These are phyloP conservation scores for Phytopythium kandeliae DNA, from an alignment of 352 stramenopile species.

Conservation along the genomic window DNA sequence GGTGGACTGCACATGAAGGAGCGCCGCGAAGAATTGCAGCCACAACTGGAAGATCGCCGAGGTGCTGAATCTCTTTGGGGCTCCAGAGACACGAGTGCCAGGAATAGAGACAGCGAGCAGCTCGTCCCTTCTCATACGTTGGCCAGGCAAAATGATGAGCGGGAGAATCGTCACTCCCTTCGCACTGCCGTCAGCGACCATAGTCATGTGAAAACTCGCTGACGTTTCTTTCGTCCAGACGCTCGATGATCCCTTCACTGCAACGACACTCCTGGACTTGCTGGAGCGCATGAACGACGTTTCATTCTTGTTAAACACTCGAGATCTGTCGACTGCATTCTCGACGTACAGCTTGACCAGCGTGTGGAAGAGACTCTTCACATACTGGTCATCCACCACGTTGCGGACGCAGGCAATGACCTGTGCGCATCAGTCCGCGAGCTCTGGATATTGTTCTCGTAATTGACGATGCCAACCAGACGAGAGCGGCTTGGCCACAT, in stretches of 20 bases:
- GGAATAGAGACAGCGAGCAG: constrained; percentile 1
- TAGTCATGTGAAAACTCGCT: constrained; percentile 11
- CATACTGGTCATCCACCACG: neutral
- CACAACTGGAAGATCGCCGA: constrained; percentile 5
- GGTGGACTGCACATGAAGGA: neutral
- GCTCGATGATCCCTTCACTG: constrained; percentile 7
- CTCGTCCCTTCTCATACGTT: constrained; percentile 1
- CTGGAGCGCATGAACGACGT: constrained; percentile 5
- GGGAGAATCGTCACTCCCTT: neutral
- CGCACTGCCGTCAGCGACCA: constrained; percentile 9
- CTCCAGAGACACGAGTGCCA: constrained; percentile 3
- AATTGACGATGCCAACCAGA: constrained; percentile 12
- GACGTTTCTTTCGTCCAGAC: constrained; percentile 12
- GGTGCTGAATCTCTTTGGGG: constrained; percentile 12
- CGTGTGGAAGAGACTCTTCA: constrained; percentile 5
- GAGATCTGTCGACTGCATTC: neutral
- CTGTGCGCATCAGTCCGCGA: neutral
- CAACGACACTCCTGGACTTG: constrained; percentile 8
- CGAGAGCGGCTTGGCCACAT: neutral
- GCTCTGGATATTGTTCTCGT: constrained; percentile 1
- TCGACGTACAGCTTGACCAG: constrained; percentile 6
- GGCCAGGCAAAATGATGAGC: constrained; percentile 9
- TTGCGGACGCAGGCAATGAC: constrained; percentile 7
- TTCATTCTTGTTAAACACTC: constrained; percentile 16
- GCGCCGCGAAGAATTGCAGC: neutral